Evolutionary conservation across 192 early-diverging fungal species (phyloP), one percentile per base, ranked within the genome.

Genomic region (Entomortierella beljakovae): DNA sequence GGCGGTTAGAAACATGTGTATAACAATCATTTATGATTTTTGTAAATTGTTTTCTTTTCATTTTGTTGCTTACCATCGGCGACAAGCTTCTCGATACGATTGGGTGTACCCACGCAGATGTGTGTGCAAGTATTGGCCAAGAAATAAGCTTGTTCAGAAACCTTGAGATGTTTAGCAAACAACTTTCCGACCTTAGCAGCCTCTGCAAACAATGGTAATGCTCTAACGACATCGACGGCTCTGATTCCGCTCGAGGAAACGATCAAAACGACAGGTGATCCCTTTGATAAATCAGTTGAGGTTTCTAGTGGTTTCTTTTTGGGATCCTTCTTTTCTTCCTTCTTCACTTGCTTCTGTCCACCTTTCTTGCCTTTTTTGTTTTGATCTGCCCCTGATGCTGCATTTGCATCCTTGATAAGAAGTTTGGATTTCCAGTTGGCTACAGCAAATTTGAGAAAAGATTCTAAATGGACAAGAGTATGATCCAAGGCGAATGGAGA

Each of bases 91-190:
- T 80, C 66, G 9, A 94, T 59, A 22, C 93, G 83, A 63, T 85
- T 85, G 15, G 93, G 88, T 8, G 93, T 93, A 11, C 93, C 93
- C 1, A 94, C 90, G 25, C 81, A 90, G 43, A 94, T 71, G 62
- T 88, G 88, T 48, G 88, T 81, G 1, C 70, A 48, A 1, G 85
- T 71, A 10, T 82, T 80, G 28, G 83, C 58, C 51, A 92, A 70
- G 43, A 85, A 81, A 51, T 84, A 65, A 15, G 88, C 76, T 66
- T 94, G 93, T 43, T 94, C 92, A 32, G 86, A 61, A 1, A 93
- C 72, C 67, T 94, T 94, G 75, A 94, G 71, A 72, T 94, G 93
- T 50, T 90, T 88, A 2, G 92, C 90, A 79, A 94, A 94, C 49
- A 94, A 71, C 82, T 94, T 94, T 25, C 82, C 90, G 28, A 93